phyloP scores from a whole-genome alignment of 2,329 filamentous ascomycete genomes.

The Trichophyton equinum region DNA sequence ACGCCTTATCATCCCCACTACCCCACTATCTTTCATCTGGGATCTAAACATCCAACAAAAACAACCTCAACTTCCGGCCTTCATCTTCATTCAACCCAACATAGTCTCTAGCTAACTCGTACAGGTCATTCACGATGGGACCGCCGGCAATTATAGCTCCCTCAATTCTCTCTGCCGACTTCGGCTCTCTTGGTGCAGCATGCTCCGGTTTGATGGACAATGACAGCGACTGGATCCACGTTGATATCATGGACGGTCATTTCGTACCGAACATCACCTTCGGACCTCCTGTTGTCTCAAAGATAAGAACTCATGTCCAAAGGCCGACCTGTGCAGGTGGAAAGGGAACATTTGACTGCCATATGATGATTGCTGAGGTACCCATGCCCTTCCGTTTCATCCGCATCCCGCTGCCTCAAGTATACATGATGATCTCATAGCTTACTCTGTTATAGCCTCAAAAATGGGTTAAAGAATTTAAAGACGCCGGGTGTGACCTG shows the following conservation, averaged over 20 bases:
- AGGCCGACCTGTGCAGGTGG: constrained; percentile 56
- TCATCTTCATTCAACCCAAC: neutral
- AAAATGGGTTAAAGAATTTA: constrained; percentile 94
- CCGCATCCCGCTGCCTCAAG: neutral
- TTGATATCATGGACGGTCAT: constrained; percentile 97
- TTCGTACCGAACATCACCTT: constrained; percentile 99
- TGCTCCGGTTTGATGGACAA: constrained; percentile 76
- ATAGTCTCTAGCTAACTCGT: neutral
- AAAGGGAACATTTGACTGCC: constrained; percentile 93
- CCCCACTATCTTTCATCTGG: neutral
- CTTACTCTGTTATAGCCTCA: constrained; percentile 54
- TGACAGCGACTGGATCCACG: constrained; percentile 84
- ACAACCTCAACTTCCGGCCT: neutral
- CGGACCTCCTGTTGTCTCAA: constrained; percentile 85
- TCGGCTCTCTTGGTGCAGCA: constrained; percentile 73
- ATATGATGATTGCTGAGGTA: constrained; percentile 99
- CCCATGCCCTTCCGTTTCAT: neutral
- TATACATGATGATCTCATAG: neutral
- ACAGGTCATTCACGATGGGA: constrained; percentile 47
- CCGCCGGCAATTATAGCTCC: constrained; percentile 90
- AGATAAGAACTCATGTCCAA: constrained; percentile 77
- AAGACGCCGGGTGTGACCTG: constrained; percentile 87
- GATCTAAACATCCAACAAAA: neutral
- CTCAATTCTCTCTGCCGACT: constrained; percentile 96
- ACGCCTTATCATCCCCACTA: neutral